phyloP scores from a whole-genome alignment of 129 eudicot genomes.

The Tanacetum coccineum region DNA sequence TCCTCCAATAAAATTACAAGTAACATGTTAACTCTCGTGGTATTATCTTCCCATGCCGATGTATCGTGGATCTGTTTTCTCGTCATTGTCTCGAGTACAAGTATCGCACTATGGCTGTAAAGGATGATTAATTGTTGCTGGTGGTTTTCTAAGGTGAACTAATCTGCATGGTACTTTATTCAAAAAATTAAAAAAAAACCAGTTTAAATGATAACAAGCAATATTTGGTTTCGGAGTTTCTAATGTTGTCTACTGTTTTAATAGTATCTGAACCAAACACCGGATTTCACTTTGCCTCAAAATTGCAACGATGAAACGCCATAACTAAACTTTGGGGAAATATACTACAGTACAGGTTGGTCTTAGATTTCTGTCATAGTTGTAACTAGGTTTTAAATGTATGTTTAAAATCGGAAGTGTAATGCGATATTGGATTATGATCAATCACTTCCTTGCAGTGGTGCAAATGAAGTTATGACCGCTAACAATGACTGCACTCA shows the following conservation, averaged over 20 bases:
- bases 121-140: conserved; percentile 81
- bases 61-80: conserved; percentile 54
- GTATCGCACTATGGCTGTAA: conserved; percentile 85
- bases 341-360: conserved; percentile 49
- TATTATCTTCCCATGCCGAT: conserved; percentile 36
- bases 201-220: neutral
- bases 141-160: conserved; percentile 96
- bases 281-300: conserved; percentile 73
- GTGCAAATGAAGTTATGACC: conserved; percentile 57
- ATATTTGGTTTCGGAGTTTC: neutral
- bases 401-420: too few species aligned
- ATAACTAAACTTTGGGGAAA: conserved; percentile 71
- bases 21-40: neutral
- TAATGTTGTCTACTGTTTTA: neutral
- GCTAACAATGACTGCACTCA: conserved; percentile 86
- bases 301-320: conserved; percentile 54
- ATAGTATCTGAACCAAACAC: conserved; percentile 66
- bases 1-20: neutral
- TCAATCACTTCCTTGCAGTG: too few species aligned
- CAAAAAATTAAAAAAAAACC: too few species aligned
- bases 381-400: neutral
- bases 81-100: conserved; percentile 83
- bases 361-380: neutral
- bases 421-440: too few species aligned
- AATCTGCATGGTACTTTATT: conserved; percentile 70